phyloP scores from a whole-genome alignment of 73 alveolate genomes.

The Tetrahymena elliotti region DNA sequence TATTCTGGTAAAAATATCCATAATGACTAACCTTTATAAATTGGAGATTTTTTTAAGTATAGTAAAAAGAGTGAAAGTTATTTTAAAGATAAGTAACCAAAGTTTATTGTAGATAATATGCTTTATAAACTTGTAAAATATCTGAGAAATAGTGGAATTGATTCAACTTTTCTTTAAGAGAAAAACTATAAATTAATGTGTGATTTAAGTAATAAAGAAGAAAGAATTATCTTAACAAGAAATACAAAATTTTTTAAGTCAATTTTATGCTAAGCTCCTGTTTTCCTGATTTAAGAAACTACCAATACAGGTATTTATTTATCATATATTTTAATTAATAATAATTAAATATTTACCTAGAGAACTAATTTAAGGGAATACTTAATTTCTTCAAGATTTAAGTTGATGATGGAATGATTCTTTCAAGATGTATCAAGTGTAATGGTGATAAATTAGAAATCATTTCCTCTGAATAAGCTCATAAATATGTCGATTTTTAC shows the following conservation, averaged over 20 bases:
- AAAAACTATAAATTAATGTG: conserved; percentile 4
- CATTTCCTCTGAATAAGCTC: conserved; percentile 1
- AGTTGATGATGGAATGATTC: neutral
- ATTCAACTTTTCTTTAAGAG: conserved; percentile 14
- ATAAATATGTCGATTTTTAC: conserved; percentile 4
- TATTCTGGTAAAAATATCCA: neutral
- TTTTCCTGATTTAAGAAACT: neutral
- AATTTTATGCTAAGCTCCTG: neutral
- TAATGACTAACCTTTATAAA: neutral
- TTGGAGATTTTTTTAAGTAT: neutral
- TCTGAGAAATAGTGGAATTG: conserved; percentile 31
- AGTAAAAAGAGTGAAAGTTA: neutral
- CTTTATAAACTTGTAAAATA: conserved; percentile 12
- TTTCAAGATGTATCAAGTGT: conserved; percentile 17
- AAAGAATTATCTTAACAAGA: conserved; percentile 31
- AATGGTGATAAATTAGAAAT: conserved; percentile 6
- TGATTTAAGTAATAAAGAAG: neutral
- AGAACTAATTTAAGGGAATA: conserved; percentile 21
- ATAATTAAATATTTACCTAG: neutral
- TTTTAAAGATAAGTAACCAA: neutral
- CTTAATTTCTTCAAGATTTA: conserved; percentile 3
- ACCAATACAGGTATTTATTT: neutral
- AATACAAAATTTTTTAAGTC: conserved; percentile 6
- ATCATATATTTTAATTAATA: neutral
- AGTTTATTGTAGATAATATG: conserved; percentile 32